phyloP scores from a whole-genome alignment of 345 rosid genomes.

The Acer negundo region DNA sequence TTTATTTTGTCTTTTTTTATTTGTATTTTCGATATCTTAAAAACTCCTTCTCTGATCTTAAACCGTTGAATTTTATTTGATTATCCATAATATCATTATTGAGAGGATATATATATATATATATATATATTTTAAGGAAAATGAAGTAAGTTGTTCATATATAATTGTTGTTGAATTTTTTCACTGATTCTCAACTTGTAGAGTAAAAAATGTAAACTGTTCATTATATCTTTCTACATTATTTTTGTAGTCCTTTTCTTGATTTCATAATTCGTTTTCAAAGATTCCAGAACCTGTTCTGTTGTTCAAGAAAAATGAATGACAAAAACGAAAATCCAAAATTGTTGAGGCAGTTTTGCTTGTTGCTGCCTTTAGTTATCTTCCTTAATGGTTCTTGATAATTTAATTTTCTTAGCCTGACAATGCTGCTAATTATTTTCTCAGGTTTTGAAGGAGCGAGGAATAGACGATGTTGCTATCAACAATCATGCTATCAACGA shows the following conservation, averaged over 20 bases:
- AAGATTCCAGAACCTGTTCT: background rate
- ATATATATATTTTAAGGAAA: background rate
- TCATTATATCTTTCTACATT: background rate
- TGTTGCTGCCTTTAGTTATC: background rate
- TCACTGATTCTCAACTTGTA: background rate
- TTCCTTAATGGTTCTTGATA: background rate
- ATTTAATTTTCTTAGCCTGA: background rate
- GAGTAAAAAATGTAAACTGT: background rate
- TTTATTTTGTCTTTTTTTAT: constrained; percentile 11
- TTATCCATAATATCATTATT: background rate
- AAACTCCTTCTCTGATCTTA: background rate
- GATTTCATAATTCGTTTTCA: background rate
- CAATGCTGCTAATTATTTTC: constrained; percentile 11
- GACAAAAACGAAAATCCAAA: background rate
- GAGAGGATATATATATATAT: background rate
- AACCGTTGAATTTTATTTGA: constrained; percentile 1
- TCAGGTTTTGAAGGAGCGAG: constrained; percentile 79
- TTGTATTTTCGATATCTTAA: constrained; percentile 15
- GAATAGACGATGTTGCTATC: constrained; percentile 46
- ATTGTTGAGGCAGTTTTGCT: background rate
- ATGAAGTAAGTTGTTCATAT: background rate
- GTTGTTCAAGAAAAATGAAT: background rate
- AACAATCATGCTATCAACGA: constrained; percentile 38
- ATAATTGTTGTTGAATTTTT: background rate
- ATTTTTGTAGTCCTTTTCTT: background rate